Conservation (phyloP, 208 protist species). For the Trypanosoma caninum region DNA sequence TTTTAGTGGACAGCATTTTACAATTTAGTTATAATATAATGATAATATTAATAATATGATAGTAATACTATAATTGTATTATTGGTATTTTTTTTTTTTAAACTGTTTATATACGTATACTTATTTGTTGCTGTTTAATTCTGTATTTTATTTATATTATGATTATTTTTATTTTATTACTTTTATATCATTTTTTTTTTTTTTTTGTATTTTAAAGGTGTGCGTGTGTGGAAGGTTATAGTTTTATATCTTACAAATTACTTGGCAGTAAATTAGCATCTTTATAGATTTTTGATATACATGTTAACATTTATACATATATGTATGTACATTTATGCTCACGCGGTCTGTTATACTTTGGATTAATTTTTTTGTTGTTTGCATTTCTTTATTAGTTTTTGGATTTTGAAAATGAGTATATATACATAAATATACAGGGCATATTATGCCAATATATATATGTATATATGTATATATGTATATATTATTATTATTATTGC, state of each 20-base stretch:
- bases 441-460: no score
- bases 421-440: constrained; percentile 13
- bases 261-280: no score
- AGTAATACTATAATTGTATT: neutral
- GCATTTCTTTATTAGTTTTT: neutral
- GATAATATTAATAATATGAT: neutral
- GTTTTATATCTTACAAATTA: no score
- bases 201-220: neutral
- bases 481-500: no score
- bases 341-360: no score
- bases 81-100: neutral
- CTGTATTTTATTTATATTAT: neutral
- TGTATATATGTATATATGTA: no score
- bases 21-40: constrained; percentile 10
- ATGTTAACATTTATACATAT: no score
- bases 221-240: no score
- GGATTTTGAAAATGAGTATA: neutral
- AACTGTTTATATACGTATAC: neutral
- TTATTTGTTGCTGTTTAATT: neutral
- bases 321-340: no score
- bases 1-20: constrained; percentile 7
- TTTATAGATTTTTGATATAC: no score
- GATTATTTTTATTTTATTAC: neutral
- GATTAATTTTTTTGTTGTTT: neutral
- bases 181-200: neutral